These are phyloP conservation scores for Coemansia sp. DNA, from an alignment of 192 early-diverging fungal species.

Conservation along the genomic window DNA sequence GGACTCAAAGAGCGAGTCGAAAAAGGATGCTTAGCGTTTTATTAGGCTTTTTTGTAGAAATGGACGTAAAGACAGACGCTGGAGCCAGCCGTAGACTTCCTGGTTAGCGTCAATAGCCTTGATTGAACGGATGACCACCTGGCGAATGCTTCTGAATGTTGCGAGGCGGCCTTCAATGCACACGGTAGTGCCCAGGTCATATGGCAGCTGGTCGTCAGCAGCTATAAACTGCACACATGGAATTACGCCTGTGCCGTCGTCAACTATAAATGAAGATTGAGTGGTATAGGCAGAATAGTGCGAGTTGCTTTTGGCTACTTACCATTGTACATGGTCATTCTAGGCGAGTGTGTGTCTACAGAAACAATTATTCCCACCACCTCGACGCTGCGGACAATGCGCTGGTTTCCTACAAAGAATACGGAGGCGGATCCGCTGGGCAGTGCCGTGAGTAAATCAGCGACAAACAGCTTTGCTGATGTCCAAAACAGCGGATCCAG, in stretches of 20 bases:
- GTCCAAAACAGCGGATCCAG: slow-evolving; percentile 52
- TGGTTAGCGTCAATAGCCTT: slow-evolving; percentile 23
- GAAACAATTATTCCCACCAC: slow-evolving; percentile 45
- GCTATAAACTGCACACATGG: slow-evolving; percentile 35
- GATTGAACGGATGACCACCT: slow-evolving; percentile 26
- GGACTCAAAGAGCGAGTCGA: slow-evolving; percentile 29
- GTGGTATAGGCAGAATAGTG: too few relatives aligned
- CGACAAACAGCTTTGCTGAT: slow-evolving; percentile 45
- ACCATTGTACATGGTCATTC: slow-evolving; percentile 31
- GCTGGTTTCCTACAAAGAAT: slow-evolving; percentile 42
- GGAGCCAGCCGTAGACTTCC: slow-evolving; percentile 43
- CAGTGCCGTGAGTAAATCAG: slow-evolving; percentile 26
- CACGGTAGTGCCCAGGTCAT: slow-evolving; percentile 27
- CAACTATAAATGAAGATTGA: slow-evolving; percentile 17
- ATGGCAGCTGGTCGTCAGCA: slow-evolving; percentile 18
- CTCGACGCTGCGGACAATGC: slow-evolving; percentile 32
- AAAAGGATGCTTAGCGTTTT: slow-evolving; percentile 39
- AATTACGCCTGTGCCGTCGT: slow-evolving; percentile 48
- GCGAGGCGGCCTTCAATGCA: slow-evolving; percentile 33
- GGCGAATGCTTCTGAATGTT: slow-evolving; percentile 28
- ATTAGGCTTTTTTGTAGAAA: slow-evolving; percentile 1
- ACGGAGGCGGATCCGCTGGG: slow-evolving; percentile 22
- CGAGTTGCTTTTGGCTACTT: background rate
- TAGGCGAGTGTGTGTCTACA: slow-evolving; percentile 18
- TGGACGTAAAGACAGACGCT: slow-evolving; percentile 34